These are phyloP conservation scores for Paralagenidium karlingii DNA, from an alignment of 352 stramenopile species.

Conservation along the genomic window DNA sequence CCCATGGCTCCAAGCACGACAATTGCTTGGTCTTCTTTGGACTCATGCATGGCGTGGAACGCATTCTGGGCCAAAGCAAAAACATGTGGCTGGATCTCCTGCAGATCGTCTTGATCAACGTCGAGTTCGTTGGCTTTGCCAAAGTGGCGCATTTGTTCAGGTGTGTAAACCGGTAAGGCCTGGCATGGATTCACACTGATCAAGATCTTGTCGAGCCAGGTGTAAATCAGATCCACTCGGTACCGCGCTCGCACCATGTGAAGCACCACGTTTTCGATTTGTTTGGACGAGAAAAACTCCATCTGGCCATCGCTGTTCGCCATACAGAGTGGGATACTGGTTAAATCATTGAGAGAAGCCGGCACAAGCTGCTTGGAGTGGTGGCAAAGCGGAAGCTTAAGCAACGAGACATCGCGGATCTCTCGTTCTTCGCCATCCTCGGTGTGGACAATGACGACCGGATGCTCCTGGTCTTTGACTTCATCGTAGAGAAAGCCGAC, in stretches of 20 bases:
- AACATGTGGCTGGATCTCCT: slow-evolving; percentile 25
- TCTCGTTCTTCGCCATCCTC: slow-evolving; percentile 72
- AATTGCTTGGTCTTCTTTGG: slow-evolving; percentile 64
- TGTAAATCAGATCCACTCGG: slow-evolving; percentile 76
- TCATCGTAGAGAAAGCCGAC: slow-evolving; percentile 46
- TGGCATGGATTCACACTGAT: slow-evolving; percentile 58
- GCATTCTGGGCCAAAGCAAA: slow-evolving; percentile 73
- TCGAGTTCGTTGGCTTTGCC: slow-evolving; percentile 42
- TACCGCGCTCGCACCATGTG: slow-evolving; percentile 65
- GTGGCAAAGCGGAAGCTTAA: slow-evolving; percentile 41
- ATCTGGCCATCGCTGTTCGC: slow-evolving; percentile 46
- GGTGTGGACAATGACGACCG: slow-evolving; percentile 65
- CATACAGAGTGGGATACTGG: slow-evolving; percentile 46
- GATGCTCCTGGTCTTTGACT: slow-evolving; percentile 43
- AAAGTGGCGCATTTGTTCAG: slow-evolving; percentile 69
- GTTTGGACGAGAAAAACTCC: slow-evolving; percentile 37
- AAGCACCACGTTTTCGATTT: slow-evolving; percentile 61
- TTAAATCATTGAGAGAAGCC: slow-evolving; percentile 48
- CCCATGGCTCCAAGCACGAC: slow-evolving; percentile 64
- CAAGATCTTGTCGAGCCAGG: slow-evolving; percentile 65
- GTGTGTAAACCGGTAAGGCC: slow-evolving; percentile 70
- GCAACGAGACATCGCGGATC: slow-evolving; percentile 34
- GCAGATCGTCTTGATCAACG: slow-evolving; percentile 23
- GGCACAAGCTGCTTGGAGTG: slow-evolving; percentile 50
- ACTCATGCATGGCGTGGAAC: slow-evolving; percentile 64